phyloP scores from a whole-genome alignment of 768 basidiomycete species.

The Psilocybe cyanescens region DNA sequence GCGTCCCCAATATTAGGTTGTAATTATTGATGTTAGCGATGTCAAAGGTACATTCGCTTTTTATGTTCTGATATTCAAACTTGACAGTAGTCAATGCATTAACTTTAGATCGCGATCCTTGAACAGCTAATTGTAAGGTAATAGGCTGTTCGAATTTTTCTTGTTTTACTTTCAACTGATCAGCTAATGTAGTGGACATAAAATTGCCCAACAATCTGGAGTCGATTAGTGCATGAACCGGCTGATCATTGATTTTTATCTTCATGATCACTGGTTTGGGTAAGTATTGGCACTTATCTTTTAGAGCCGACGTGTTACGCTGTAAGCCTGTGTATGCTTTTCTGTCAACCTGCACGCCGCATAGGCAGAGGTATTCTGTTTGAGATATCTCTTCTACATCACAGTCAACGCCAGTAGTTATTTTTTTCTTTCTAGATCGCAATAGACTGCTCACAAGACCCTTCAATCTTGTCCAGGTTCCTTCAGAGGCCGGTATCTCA shows the following conservation, averaged over 20 bases:
- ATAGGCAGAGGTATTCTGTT: background rate
- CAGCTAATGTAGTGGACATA: slow-evolving; percentile 35
- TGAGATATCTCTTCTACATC: background rate
- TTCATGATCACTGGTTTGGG: slow-evolving; percentile 38
- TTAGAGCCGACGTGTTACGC: slow-evolving; percentile 22
- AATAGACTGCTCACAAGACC: background rate
- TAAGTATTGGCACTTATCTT: slow-evolving; percentile 21
- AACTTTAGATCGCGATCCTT: slow-evolving; percentile 43
- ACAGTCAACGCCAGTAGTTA: background rate
- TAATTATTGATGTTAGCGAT: slow-evolving; percentile 41
- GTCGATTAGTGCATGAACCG: slow-evolving; percentile 36
- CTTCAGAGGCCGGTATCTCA: too few relatives aligned
- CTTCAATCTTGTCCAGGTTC: background rate
- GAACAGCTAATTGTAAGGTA: slow-evolving; percentile 39
- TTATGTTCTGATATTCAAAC: slow-evolving; percentile 36
- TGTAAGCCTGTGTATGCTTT: slow-evolving; percentile 24
- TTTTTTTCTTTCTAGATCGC: background rate
- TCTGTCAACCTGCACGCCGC: slow-evolving; percentile 17
- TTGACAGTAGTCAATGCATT: slow-evolving; percentile 28
- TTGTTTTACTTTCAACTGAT: slow-evolving; percentile 35
- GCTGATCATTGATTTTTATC: slow-evolving; percentile 32
- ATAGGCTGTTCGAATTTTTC: slow-evolving; percentile 32
- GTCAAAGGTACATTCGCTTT: slow-evolving; percentile 33
- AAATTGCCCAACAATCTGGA: slow-evolving; percentile 44
- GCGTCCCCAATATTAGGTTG: slow-evolving; percentile 41